Conservation (phyloP, 805 yeast genomes). For the Saccharomycopsis fermentans region DNA sequence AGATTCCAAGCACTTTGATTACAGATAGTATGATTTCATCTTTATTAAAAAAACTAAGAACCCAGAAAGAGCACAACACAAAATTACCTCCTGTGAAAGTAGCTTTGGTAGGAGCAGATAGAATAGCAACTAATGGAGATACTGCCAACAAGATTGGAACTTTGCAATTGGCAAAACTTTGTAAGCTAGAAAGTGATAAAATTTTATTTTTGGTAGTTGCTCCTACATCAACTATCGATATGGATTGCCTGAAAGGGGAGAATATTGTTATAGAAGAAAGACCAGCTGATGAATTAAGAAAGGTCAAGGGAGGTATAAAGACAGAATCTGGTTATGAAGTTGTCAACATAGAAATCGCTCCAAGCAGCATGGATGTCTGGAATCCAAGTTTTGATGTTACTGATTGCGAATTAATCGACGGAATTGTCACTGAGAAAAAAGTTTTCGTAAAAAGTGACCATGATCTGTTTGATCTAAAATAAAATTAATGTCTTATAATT, state of each 20-base stretch:
- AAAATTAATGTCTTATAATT: no score
- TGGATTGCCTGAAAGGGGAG: conserved; percentile 53
- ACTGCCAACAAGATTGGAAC: conserved; percentile 97
- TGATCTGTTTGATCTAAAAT: neutral
- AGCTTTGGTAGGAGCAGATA: conserved; percentile 90
- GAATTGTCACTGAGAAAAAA: conserved; percentile 77
- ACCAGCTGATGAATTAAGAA: conserved; percentile 68
- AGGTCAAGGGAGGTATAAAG: conserved; percentile 59
- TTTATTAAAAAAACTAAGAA: conserved; percentile 38
- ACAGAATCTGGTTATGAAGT: conserved; percentile 21
- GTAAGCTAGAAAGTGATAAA: conserved; percentile 44
- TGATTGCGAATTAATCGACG: conserved; percentile 72
- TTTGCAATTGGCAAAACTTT: conserved; percentile 69
- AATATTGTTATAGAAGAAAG: conserved; percentile 82
- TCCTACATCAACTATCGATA: conserved; percentile 85
- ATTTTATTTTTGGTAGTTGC: conserved; percentile 91
- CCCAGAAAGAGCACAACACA: neutral
- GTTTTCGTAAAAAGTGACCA: conserved; percentile 38
- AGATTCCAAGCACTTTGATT: conserved; percentile 78
- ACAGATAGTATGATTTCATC: conserved; percentile 91
- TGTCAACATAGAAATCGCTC: conserved; percentile 66
- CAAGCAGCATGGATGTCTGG: conserved; percentile 82
- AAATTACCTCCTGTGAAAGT: conserved; percentile 61
- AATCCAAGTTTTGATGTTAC: conserved; percentile 96
- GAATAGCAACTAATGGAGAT: conserved; percentile 89